These are phyloP conservation scores for Podaxis sp. DNA, from an alignment of 768 basidiomycete species.

Conservation along the genomic window DNA sequence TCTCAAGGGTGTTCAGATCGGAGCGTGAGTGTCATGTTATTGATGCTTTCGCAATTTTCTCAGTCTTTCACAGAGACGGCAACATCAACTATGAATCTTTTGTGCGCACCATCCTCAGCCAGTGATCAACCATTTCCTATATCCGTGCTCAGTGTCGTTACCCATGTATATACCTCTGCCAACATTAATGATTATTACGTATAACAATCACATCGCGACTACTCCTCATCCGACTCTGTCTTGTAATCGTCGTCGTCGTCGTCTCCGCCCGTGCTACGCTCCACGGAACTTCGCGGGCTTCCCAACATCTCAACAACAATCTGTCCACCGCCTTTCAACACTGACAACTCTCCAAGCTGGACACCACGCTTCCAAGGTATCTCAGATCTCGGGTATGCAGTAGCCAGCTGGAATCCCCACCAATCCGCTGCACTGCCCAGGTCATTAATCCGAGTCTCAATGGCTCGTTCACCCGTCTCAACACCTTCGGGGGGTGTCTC, in stretches of 20 bases:
- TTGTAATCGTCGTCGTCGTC: slow-evolving; percentile 54
- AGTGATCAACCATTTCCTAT: slow-evolving; percentile 39
- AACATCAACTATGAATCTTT: slow-evolving; percentile 98
- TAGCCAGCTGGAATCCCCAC: slow-evolving; percentile 73
- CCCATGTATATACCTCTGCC: neutral
- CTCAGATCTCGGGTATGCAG: slow-evolving; percentile 69
- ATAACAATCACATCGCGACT: neutral
- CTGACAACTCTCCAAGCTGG: slow-evolving; percentile 44
- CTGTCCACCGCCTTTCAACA: slow-evolving; percentile 57
- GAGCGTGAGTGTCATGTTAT: slow-evolving; percentile 55
- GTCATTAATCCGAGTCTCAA: slow-evolving; percentile 27
- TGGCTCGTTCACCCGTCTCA: slow-evolving; percentile 33
- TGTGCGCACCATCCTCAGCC: slow-evolving; percentile 89
- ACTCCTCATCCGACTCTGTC: slow-evolving; percentile 41
- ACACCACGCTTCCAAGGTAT: slow-evolving; percentile 46
- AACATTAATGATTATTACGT: slow-evolving; percentile 12
- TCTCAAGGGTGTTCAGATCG: slow-evolving; percentile 92
- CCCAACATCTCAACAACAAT: slow-evolving; percentile 56
- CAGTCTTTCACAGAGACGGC: slow-evolving; percentile 64
- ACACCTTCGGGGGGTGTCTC: slow-evolving; percentile 36
- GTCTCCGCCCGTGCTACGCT: slow-evolving; percentile 17
- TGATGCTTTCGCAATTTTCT: neutral
- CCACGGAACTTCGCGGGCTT: slow-evolving; percentile 16
- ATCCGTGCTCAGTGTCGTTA: neutral
- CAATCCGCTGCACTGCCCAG: slow-evolving; percentile 36